A percentile compares a stretch with the other conserved stretches of the same genome.
phyloP scores from a whole-genome alignment of 495 filamentous ascomycete genomes.

The Aspergillus nanangensis region DNA sequence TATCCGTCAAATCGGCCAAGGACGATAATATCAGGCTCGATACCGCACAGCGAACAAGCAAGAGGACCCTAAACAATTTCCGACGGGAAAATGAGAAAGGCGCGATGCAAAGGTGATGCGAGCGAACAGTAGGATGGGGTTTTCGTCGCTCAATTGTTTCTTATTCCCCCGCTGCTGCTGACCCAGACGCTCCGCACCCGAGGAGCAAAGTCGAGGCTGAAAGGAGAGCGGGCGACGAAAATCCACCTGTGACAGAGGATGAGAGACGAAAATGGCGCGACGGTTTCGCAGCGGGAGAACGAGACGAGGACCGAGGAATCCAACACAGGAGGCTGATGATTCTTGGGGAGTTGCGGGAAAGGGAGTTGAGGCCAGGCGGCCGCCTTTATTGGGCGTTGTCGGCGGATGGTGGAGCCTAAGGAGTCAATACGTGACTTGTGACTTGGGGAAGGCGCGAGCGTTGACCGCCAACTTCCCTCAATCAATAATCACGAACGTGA shows the following conservation, averaged over 20 bases:
- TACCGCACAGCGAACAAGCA: neutral
- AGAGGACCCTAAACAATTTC: neutral
- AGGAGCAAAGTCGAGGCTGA: slow-evolving; percentile 1
- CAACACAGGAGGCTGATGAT: neutral
- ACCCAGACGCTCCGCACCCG: slow-evolving; percentile 8
- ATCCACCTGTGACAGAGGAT: too few relatives aligned
- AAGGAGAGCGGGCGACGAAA: too few relatives aligned
- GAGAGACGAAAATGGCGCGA: too few relatives aligned
- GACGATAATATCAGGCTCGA: neutral
- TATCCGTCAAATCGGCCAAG: neutral
- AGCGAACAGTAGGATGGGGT: neutral
- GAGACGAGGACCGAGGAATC: neutral
- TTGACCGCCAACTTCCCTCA: too few relatives aligned
- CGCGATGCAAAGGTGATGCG: too few relatives aligned
- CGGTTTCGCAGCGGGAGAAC: neutral
- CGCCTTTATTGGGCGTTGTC: neutral
- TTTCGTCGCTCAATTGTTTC: neutral
- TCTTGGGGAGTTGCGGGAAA: neutral
- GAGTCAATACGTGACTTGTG: too few relatives aligned
- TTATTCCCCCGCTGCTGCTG: slow-evolving; percentile 5
- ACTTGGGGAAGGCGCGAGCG: too few relatives aligned
- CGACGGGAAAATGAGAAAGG: too few relatives aligned
- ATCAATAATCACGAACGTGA: too few relatives aligned
- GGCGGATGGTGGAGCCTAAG: neutral
- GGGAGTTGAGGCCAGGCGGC: neutral